phyloP scores from a whole-genome alignment of 176 grass and related monocot genomes.

The Carex scoparia region DNA sequence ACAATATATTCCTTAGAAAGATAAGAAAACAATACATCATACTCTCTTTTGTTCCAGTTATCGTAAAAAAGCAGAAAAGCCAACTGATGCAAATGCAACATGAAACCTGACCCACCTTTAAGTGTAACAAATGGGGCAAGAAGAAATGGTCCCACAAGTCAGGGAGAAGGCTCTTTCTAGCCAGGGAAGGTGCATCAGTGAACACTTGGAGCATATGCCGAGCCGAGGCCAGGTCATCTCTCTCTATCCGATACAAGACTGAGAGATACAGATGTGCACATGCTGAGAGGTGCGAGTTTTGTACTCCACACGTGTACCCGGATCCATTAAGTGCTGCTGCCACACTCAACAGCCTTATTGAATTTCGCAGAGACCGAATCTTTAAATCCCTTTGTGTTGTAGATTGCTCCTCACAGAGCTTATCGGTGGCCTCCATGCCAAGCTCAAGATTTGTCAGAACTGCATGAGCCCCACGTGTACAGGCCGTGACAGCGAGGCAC shows the following conservation, averaged over 20 bases:
- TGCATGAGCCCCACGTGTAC: slow-evolving; percentile 31
- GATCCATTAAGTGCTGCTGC: slow-evolving; percentile 63
- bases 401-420: slow-evolving; percentile 50
- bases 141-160: slow-evolving; percentile 96
- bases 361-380: slow-evolving; percentile 87
- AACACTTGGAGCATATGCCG: slow-evolving; percentile 91
- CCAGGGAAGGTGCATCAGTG: slow-evolving; percentile 64
- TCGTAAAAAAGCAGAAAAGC: background rate
- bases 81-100: background rate
- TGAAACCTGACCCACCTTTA: slow-evolving; percentile 39
- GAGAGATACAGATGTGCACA: slow-evolving; percentile 91
- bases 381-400: slow-evolving; percentile 43
- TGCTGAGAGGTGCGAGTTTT: slow-evolving; percentile 66
- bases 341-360: slow-evolving; percentile 80
- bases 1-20: background rate
- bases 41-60: background rate
- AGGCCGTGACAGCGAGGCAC: slow-evolving; percentile 40
- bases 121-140: slow-evolving; percentile 83
- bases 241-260: slow-evolving; percentile 83
- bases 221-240: slow-evolving; percentile 59
- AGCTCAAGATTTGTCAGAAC: slow-evolving; percentile 90
- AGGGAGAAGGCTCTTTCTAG: slow-evolving; percentile 65
- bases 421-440: slow-evolving; percentile 77
- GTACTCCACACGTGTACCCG: slow-evolving; percentile 48
- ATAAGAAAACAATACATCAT: background rate